Conservation (phyloP, 768 basidiomycete genomes). For the Lactifluus pinguis region DNA sequence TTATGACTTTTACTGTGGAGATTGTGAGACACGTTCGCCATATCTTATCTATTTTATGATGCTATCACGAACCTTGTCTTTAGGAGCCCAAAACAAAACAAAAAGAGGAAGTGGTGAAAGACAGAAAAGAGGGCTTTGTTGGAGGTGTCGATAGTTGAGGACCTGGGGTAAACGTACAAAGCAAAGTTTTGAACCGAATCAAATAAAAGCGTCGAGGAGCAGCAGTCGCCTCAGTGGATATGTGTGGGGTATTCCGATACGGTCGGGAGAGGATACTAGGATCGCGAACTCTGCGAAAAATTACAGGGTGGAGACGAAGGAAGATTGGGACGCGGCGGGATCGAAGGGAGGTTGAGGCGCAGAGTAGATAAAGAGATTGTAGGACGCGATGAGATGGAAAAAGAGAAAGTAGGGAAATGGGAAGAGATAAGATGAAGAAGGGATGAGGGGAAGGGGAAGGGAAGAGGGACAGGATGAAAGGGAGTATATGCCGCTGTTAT, state of each 20-base stretch:
- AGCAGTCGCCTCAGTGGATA: neutral
- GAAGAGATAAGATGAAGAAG: neutral
- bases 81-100: neutral
- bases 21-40: neutral
- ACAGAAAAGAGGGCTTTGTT: neutral
- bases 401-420: neutral
- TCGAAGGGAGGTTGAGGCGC: neutral
- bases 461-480: neutral
- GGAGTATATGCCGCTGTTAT: constrained; percentile 9
- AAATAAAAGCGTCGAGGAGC: neutral
- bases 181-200: constrained; percentile 1
- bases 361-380: neutral
- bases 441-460: neutral
- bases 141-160: neutral
- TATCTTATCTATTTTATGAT: constrained; percentile 1
- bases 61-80: constrained; percentile 1
- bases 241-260: neutral
- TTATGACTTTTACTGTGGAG: neutral
- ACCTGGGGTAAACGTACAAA: constrained; percentile 1
- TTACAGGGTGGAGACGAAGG: neutral
- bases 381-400: constrained; percentile 7
- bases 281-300: neutral
- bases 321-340: neutral
- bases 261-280: neutral
- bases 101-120: neutral